A percentile compares a stretch with the other conserved stretches of the same genome.
These are phyloP conservation scores for Bisporella sp. DNA, from an alignment of 2,329 filamentous ascomycete genomes.

Conservation along the genomic window DNA sequence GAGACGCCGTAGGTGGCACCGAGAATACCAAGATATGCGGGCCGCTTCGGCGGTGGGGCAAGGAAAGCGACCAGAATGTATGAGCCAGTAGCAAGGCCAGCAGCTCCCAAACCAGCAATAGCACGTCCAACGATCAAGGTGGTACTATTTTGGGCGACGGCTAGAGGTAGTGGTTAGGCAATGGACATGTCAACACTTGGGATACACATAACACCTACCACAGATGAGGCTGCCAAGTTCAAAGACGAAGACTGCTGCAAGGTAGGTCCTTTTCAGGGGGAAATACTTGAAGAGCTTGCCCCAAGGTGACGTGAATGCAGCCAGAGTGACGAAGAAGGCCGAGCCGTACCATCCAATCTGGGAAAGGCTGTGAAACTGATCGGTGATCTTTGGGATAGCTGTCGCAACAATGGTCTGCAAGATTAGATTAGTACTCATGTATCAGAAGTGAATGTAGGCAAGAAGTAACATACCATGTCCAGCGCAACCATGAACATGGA, in stretches of 20 bases:
- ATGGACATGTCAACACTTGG: neutral
- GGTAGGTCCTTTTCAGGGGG: slow-evolving; percentile 18
- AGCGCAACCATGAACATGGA: slow-evolving; percentile 12
- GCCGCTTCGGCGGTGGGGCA: slow-evolving; percentile 15
- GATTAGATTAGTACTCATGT: neutral
- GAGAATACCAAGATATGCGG: slow-evolving; percentile 45
- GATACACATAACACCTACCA: slow-evolving; percentile 17
- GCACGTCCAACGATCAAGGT: slow-evolving; percentile 27
- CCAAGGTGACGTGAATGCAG: slow-evolving; percentile 12
- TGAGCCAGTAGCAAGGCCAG: slow-evolving; percentile 27
- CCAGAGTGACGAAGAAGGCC: slow-evolving; percentile 41
- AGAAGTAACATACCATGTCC: slow-evolving; percentile 11
- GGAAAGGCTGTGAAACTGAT: slow-evolving; percentile 40
- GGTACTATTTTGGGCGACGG: slow-evolving; percentile 20
- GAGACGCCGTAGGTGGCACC: slow-evolving; percentile 16
- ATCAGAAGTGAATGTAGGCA: neutral
- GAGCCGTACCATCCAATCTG: slow-evolving; percentile 48
- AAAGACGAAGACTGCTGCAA: slow-evolving; percentile 24
- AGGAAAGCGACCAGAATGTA: slow-evolving; percentile 16
- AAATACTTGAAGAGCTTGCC: slow-evolving; percentile 20
- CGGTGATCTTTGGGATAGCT: too few species aligned
- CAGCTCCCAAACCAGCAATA: slow-evolving; percentile 24
- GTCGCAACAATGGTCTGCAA: slow-evolving; percentile 43
- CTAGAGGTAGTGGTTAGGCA: neutral
- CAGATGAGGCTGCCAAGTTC: slow-evolving; percentile 28